Base-by-base conservation (phyloP, 495 filamentous ascomycete species). In the Penicillium paxilli region DNA sequence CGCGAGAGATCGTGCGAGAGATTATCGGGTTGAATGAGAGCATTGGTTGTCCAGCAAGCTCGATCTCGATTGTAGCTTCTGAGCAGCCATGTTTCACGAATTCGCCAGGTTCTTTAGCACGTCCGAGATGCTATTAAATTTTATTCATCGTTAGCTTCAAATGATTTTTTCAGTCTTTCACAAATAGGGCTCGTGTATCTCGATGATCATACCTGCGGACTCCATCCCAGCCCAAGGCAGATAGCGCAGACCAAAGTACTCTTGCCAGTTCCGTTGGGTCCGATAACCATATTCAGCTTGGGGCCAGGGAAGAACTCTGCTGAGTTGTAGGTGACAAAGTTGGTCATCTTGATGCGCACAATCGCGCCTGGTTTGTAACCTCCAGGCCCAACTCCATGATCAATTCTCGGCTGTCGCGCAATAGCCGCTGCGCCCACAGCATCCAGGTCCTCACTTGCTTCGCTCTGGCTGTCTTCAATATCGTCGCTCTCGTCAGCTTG, bases 211-310 rank as follows among this genome's bases (percentile, higher is more conserved):
- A 87, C 80, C 68, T 74, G 79, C 24, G 94, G 85, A 3, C 83
- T 79, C 80, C 85, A 97, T 28, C 94, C 94, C 24, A 99, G 72
- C 6, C 94, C 94, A 11, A 99, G 71, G 71, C 95, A 98, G 55
- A 99, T 96, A 23, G 95, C 94, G 71, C 94, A 98, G 24, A 99
- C 94, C 25, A 99, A 81, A 0, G 95, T 96, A 76, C 92, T 96
- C 68, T 99, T 99, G 40, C 94, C 94, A 0, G 94, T 97, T 40
- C 94, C 94, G 65, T 99, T 99, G 8, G 94, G 94, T 0, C 94
- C 94, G 60, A 99, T 97, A 51, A 99, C 85, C 95, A 99, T 98
- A 66, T 99, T 99, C 61, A 99, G 67, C 60, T 88, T 94, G 11
- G 95, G 92, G 0, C 94, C 94, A 4, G 90, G 91, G 45, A 83